Percentiles rank a stretch among this genome's conserved stretches.
phyloP scores from a whole-genome alignment of 495 filamentous ascomycete species.

The Aspergillus sclerotioniger region DNA sequence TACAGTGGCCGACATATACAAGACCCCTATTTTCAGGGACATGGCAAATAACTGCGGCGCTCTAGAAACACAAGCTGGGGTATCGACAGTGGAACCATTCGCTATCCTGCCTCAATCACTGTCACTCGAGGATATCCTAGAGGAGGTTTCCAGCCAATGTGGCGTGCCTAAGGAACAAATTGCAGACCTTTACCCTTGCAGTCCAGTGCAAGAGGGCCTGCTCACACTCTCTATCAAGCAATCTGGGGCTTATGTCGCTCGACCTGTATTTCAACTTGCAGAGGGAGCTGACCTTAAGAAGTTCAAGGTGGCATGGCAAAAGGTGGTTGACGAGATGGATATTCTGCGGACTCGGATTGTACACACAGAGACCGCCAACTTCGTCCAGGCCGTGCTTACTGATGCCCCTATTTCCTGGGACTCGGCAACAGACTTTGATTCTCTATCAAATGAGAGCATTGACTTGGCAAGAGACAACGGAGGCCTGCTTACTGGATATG shows the following conservation, averaged over 20 bases:
- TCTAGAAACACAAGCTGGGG: slow-evolving; percentile 3
- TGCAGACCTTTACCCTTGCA: slow-evolving; percentile 64
- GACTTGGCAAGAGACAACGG: slow-evolving; percentile 52
- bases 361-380: slow-evolving; percentile 43
- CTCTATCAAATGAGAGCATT: slow-evolving; percentile 43
- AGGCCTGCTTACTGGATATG: slow-evolving; percentile 54
- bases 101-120: slow-evolving; percentile 37
- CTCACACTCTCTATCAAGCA: slow-evolving; percentile 59
- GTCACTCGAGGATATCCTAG: slow-evolving; percentile 30
- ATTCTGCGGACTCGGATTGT: slow-evolving; percentile 58
- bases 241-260: slow-evolving; percentile 52
- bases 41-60: slow-evolving; percentile 41
- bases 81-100: slow-evolving; percentile 38
- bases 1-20: slow-evolving; percentile 51
- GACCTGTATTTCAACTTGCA: slow-evolving; percentile 45
- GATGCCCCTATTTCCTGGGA: slow-evolving; percentile 47
- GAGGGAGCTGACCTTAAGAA: slow-evolving; percentile 39
- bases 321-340: slow-evolving; percentile 43
- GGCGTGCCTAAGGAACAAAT: slow-evolving; percentile 39
- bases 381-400: slow-evolving; percentile 56
- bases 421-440: slow-evolving; percentile 39
- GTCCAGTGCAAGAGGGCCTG: slow-evolving; percentile 67
- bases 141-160: slow-evolving; percentile 48
- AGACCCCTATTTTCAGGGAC: slow-evolving; percentile 42
- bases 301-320: slow-evolving; percentile 56